Base-by-base conservation (phyloP, 2,329 filamentous ascomycete genomes). In the Madurella mycetomatis region DNA sequence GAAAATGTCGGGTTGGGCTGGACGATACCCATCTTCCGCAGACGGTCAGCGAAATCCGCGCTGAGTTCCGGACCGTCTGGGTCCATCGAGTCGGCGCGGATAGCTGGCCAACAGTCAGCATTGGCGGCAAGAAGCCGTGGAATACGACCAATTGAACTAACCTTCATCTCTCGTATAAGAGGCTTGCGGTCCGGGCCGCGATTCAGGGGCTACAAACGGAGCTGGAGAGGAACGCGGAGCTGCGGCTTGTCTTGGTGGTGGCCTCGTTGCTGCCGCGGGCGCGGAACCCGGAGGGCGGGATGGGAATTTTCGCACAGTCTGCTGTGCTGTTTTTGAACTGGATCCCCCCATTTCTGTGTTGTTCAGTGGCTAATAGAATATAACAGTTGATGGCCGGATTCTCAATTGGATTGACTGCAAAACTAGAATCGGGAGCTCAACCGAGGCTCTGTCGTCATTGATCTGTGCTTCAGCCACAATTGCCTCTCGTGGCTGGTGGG, bases 1-100 rank as follows among this genome's bases (percentile, higher is more conserved):
- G 79, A 82, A 45, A 73, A 76, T 4, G 76, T 80, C 31, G 80
- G 79, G 58, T 77, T 79, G 4, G 80, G 79, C 45, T 78, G 73
- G 9, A 73, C 79, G 31, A 81, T 70, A 63, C 80, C 80, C 74
- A 83, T 81, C 57, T 78, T 68, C 25, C 73, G 73, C 5, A 83
- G 73, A 15, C 80, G 78, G 47, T 69, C 68, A 9, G 79, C 75
- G 66, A 80, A 82, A 57, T 69, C 74, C n/a, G 70, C 64, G 43
- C 71, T 67, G 16, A 69, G 49, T 17, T 67, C 62, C n/a, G 66
- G 48, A 37, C 66, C 62, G 60, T 78, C 72, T n/a, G 76, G 72
- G 54, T 76, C 71, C 56, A 62, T 60, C 37, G 67, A 67, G 54
- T 78, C 73, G 40, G 70, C 64, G 50, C 64, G 69, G 56, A 75